Evolutionary conservation across 169 alveolate species (phyloP).

Genomic region (Plasmodium yoelii): DNA sequence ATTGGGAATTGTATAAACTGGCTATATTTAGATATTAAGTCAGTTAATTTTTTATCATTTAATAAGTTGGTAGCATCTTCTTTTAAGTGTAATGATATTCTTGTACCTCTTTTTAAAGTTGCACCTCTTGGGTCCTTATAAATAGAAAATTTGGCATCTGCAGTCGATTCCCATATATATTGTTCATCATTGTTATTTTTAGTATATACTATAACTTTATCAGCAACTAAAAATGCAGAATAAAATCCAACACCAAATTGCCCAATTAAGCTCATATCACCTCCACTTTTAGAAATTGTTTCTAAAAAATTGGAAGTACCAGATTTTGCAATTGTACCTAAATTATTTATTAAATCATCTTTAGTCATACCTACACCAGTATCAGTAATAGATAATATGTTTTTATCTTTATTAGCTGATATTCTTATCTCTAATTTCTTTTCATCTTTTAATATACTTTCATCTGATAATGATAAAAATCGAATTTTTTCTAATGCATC

Average conservation of each 20-base stretch:
- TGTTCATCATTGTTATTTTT: conserved; percentile 95
- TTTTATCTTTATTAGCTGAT: conserved; percentile 93
- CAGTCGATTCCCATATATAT: conserved; percentile 98
- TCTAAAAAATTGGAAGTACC: conserved; percentile 99
- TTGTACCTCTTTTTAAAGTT: conserved; percentile 98
- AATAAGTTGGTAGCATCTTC: conserved; percentile 98
- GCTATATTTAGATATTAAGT: conserved; percentile 94
- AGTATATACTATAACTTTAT: conserved; percentile 96
- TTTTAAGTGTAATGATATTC: conserved; percentile 96
- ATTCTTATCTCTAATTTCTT: conserved; percentile 94
- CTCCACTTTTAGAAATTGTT: conserved; percentile 95
- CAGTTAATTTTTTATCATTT: conserved; percentile 94
- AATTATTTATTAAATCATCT: conserved; percentile 97
- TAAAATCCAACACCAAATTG: conserved; percentile 99
- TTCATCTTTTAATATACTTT: conserved; percentile 80
- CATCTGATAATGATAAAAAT: conserved; percentile 83
- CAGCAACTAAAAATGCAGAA: conserved; percentile 98
- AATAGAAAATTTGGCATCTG: conserved; percentile 96
- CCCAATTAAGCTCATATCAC: conserved; percentile 97
- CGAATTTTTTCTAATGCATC: conserved; percentile 98
- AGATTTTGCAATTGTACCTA: conserved; percentile 99
- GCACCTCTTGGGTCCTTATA: conserved; percentile 97
- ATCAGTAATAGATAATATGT: conserved; percentile 96
- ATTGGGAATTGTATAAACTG: conserved; percentile 98
- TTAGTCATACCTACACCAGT: conserved; percentile 99